Percentiles rank a stretch among this genome's conserved stretches.
These are phyloP conservation scores for Rhododendron vialii DNA, from an alignment of 148 eudicot genomes.

Conservation along the genomic window DNA sequence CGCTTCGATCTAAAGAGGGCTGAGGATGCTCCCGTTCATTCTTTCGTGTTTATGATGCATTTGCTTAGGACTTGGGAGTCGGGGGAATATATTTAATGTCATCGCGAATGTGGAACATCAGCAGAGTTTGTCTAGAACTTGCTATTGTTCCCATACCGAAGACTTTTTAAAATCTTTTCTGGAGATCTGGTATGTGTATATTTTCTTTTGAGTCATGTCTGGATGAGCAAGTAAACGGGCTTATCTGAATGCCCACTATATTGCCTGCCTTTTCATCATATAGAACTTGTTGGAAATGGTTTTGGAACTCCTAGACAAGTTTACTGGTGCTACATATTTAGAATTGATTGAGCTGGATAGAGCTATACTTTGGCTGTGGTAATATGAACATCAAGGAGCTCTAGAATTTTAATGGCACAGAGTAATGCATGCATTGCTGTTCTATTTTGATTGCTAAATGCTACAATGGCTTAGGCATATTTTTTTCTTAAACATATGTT, in stretches of 20 bases:
- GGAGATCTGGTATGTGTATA: background rate
- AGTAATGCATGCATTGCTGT: background rate
- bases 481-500: background rate
- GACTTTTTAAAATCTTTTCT: background rate
- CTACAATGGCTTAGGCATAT: background rate
- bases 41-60: background rate
- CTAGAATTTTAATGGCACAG: background rate
- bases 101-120: background rate
- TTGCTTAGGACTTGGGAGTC: background rate
- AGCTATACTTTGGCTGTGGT: background rate
- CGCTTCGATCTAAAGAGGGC: background rate
- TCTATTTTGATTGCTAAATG: background rate
- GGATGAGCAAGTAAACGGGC: background rate
- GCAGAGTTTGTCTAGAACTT: background rate
- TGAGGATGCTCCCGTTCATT: background rate
- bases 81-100: background rate
- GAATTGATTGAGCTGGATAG: background rate
- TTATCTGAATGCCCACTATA: background rate
- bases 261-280: background rate
- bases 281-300: background rate
- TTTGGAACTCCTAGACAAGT: background rate
- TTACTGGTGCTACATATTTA: background rate
- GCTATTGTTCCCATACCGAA: background rate
- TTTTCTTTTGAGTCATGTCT: background rate
- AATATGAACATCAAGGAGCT: background rate